phyloP scores from a whole-genome alignment of 2,329 filamentous ascomycete genomes.

The Davidsoniella neocaledoniae region DNA sequence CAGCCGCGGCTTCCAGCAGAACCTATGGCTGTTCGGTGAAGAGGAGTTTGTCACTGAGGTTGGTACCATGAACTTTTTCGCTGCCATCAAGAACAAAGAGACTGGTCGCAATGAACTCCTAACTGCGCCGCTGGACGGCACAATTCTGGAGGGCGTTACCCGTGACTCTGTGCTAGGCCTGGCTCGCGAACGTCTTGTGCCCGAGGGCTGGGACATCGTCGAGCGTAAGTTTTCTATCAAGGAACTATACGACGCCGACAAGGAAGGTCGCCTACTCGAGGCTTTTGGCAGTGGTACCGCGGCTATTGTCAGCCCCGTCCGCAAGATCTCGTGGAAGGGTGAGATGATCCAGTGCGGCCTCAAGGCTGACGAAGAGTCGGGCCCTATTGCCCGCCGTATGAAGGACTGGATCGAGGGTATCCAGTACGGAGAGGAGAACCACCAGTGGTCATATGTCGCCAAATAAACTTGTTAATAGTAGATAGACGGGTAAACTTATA shows the following conservation, averaged over 20 bases:
- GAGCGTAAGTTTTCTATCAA: slow-evolving; percentile 90
- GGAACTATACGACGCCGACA: slow-evolving; percentile 63
- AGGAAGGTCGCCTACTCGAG: slow-evolving; percentile 76
- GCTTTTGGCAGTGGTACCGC: slow-evolving; percentile 90
- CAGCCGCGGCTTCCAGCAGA: slow-evolving; percentile 88
- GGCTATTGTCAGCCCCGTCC: slow-evolving; percentile 79
- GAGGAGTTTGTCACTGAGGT: slow-evolving; percentile 95
- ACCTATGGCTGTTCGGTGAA: slow-evolving; percentile 91
- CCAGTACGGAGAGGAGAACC: slow-evolving; percentile 86
- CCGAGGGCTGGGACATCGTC: slow-evolving; percentile 72
- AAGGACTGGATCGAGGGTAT: slow-evolving; percentile 94
- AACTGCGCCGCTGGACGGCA: slow-evolving; percentile 92
- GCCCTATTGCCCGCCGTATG: slow-evolving; percentile 70
- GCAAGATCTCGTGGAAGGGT: slow-evolving; percentile 79
- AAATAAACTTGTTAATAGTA: slow-evolving; percentile 15
- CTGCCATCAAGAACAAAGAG: slow-evolving; percentile 66
- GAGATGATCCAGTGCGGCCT: slow-evolving; percentile 70
- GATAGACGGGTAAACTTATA: too few species aligned
- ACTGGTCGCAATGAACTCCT: slow-evolving; percentile 83
- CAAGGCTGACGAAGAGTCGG: slow-evolving; percentile 65
- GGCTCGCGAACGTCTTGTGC: slow-evolving; percentile 64
- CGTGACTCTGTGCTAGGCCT: slow-evolving; percentile 79
- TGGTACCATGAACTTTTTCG: slow-evolving; percentile 97
- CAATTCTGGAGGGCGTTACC: slow-evolving; percentile 88
- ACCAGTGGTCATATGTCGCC: slow-evolving; percentile 64